These are phyloP conservation scores for Canariomyces notabilis DNA, from an alignment of 2,329 filamentous ascomycete genomes.

Conservation along the genomic window DNA sequence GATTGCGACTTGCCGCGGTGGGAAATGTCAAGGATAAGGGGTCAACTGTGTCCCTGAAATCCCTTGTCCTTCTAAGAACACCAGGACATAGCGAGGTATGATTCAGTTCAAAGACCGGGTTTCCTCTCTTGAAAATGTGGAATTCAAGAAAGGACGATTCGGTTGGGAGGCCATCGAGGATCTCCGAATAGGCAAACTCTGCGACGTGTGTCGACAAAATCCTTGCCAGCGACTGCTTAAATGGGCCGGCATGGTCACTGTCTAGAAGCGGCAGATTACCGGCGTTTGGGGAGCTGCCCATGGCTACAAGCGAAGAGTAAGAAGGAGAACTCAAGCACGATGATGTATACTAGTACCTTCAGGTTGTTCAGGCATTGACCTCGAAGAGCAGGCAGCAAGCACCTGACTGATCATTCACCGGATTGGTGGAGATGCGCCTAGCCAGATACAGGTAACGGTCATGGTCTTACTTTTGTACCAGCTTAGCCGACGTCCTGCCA, in stretches of 20 bases:
- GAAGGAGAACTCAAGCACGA: too few species aligned
- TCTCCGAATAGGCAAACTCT: constrained; percentile 4
- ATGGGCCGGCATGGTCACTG: neutral
- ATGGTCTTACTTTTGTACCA: too few species aligned
- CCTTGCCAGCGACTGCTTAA: neutral
- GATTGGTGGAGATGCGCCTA: too few species aligned
- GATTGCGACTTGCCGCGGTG: neutral
- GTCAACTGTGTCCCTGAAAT: constrained; percentile 6
- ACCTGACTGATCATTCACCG: too few species aligned
- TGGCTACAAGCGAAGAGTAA: too few species aligned
- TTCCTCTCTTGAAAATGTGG: neutral
- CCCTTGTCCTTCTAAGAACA: constrained; percentile 4
- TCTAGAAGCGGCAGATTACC: neutral
- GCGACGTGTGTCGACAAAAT: constrained; percentile 3
- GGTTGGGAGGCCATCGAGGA: constrained; percentile 11
- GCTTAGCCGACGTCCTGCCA: too few species aligned
- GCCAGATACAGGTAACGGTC: too few species aligned
- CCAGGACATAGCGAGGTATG: constrained; percentile 14
- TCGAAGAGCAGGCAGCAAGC: too few species aligned
- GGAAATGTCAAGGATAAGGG: neutral
- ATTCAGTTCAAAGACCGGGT: constrained; percentile 8
- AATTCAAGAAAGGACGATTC: neutral
- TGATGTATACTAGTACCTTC: too few species aligned
- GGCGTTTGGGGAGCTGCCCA: too few species aligned
- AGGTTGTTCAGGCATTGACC: too few species aligned